Evolutionary conservation across 2,329 filamentous ascomycete species (phyloP), one percentile per base, ranked within the genome.

Genomic region (Furcasterigmium furcatum): DNA sequence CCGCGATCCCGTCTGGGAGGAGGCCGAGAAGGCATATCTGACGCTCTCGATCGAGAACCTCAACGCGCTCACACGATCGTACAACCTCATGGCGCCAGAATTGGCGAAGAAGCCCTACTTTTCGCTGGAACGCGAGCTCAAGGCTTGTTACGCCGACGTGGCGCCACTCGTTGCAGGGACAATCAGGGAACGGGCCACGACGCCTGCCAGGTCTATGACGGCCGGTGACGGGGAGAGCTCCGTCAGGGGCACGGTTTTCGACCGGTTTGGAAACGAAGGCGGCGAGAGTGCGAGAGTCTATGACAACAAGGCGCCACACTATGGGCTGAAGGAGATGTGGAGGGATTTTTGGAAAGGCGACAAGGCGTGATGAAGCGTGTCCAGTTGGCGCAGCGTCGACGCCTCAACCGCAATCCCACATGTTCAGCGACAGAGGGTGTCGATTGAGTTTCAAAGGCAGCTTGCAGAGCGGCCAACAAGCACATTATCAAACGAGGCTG

Each of bases 41-140:
- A 80, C 78, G 32, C 76, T 94, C 5, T 81, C 88, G 5, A 79
- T 99, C 52, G 77, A 79, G 39, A 82, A 88, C 46, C 80, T 97
- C 46, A 97, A 97, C 65, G 66, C 70, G 24, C 74, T 95, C 41
- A 86, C 90, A 8, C 81, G 94, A 21, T 88, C 88, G 13, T 99
- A 99, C 72, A 97, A 97, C 57, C 79, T 97, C 4, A 92, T 95
- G 83, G 92, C 94, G 0, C 94, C 94, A 0, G 85, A 90, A 45
- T 76, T 96, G 2, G 91, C 92, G 3, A 95, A 94, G 67, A 96
- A 96, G 64, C 89, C 92, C 0, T 97, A 97, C 64, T 91, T 90
- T 59, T 84, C 77, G 3, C 79, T 97, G 8, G 81, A 91, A 38
- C 82, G 92, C 41, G 94, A 99, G 66, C 74, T 97, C 14, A 77